Conservation (phyloP, 1,284 basidiomycete genomes). For the Ustilago esculenta region DNA sequence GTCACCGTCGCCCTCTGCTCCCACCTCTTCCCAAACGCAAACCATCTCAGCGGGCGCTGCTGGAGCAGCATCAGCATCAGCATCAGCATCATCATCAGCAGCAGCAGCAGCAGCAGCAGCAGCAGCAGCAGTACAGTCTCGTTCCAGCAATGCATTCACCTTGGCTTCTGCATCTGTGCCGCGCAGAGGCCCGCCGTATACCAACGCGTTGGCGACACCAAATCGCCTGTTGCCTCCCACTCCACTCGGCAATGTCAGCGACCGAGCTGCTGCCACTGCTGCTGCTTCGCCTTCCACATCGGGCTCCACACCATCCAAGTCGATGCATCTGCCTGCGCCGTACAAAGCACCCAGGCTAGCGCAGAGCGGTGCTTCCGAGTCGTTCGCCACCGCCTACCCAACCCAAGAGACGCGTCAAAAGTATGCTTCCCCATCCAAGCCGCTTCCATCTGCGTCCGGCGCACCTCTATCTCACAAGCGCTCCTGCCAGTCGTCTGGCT, state of each 20-base stretch:
- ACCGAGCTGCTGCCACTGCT: conserved; percentile 8
- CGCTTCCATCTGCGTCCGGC: conserved; percentile 14
- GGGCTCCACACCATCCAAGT: conserved; percentile 10
- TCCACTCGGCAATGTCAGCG: conserved; percentile 21
- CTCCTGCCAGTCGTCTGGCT: conserved; percentile 28
- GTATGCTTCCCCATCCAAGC: conserved; percentile 47
- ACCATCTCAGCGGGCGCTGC: too few species aligned
- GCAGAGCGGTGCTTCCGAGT: conserved; percentile 35
- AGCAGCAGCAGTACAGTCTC: conserved; percentile 1
- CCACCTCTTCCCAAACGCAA: too few species aligned
- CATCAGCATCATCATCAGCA: neutral
- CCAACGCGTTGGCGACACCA: conserved; percentile 13
- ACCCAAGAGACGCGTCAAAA: conserved; percentile 51
- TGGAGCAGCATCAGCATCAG: too few species aligned
- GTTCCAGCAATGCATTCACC: conserved; percentile 1
- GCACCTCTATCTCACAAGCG: conserved; percentile 26
- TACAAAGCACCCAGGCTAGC: conserved; percentile 36
- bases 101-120: too few species aligned
- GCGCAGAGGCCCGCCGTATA: conserved; percentile 14
- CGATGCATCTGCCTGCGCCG: conserved; percentile 26
- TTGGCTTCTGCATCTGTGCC: conserved; percentile 1
- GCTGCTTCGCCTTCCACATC: conserved; percentile 4
- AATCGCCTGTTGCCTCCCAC: conserved; percentile 35
- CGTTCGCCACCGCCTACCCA: conserved; percentile 46
- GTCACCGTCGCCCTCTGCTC: too few species aligned